These are phyloP conservation scores for Schizochytrium sp. DNA, from an alignment of 108 stramenopile species.

Conservation along the genomic window DNA sequence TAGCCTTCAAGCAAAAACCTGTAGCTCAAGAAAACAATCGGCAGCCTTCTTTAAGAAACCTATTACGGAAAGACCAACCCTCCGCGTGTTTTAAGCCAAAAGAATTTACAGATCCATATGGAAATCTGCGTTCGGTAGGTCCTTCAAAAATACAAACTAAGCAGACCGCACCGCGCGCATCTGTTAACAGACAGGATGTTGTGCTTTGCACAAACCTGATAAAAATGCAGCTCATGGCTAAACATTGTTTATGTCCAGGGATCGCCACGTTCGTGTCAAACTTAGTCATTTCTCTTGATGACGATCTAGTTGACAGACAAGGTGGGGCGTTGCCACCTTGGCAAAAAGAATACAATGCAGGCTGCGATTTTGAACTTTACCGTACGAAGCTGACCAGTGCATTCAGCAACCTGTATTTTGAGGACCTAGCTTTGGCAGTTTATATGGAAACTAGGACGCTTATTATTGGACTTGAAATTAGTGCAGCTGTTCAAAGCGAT, in stretches of 20 bases:
- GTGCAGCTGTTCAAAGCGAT: neutral
- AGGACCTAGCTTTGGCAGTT: conserved; percentile 21
- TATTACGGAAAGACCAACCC: too few species aligned
- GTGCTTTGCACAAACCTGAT: conserved; percentile 16
- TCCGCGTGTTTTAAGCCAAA: too few species aligned
- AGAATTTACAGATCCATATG: too few species aligned
- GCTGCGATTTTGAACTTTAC: conserved; percentile 57
- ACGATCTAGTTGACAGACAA: neutral
- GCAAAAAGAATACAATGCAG: conserved; percentile 14
- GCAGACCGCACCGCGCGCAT: neutral
- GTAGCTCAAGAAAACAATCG: too few species aligned
- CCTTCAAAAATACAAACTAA: neutral
- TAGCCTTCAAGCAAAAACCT: neutral
- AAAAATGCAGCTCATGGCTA: conserved; percentile 44
- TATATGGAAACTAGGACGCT: conserved; percentile 35
- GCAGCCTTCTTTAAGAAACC: too few species aligned
- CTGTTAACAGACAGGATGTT: neutral
- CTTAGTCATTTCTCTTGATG: conserved; percentile 27
- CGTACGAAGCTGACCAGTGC: neutral
- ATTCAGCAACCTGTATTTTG: neutral
- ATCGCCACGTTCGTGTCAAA: conserved; percentile 12
- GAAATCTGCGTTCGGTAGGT: too few species aligned
- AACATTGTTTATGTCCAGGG: conserved; percentile 19
- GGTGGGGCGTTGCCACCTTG: neutral
- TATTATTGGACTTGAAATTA: conserved; percentile 38